Evolutionary conservation across 2,329 filamentous ascomycete genomes (phyloP), one percentile per base, ranked within the genome.

Genomic region (Calonectria henricotiae): DNA sequence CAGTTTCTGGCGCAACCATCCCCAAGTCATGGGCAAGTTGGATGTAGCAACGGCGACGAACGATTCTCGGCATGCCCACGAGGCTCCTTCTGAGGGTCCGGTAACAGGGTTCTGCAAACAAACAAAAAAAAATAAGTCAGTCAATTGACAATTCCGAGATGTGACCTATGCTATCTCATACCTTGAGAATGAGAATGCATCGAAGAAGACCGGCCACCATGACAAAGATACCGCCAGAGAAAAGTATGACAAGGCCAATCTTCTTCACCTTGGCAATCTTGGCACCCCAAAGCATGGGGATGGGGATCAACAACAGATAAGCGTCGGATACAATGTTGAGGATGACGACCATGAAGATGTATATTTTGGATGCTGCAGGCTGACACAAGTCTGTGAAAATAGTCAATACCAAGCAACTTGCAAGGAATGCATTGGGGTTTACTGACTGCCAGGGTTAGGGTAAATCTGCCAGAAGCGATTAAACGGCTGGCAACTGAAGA

Each of bases 221-320:
- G 37, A 85, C 82, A 30, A 85, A 83, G 17, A 85, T 77, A 0
- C 83, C 83, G 0, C 80, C 82, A 0, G 82, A 79, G 49, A 84
- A 90, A 17, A 91, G 82, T 5, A 89, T 69, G 2, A 88, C 81
- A 0, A 90, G 81, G 3, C 86, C 84, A 1, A 86, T 73, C 74
- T 91, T 91, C 73, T 87, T 87, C 5, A 81, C 78, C 23, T 83
- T 81, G 9, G 80, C 82, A 6, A 91, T 81, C 5, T 83, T 84
- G 0, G 88, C 85, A 68, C 82, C 82, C 83, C 86, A 89, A 1
- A 91, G 80, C 82, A 91, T 86, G 70, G 88, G 80, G 17, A 84
- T 76, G 0, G 83, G 81, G 37, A 86, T 83, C 70, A 79, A 77
- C 37, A 85, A 69, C 2, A 85, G 77, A 44, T 84, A 85, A 1